These are phyloP conservation scores for Clonostachys solani DNA, from an alignment of 2,329 filamentous ascomycete species.

Conservation along the genomic window DNA sequence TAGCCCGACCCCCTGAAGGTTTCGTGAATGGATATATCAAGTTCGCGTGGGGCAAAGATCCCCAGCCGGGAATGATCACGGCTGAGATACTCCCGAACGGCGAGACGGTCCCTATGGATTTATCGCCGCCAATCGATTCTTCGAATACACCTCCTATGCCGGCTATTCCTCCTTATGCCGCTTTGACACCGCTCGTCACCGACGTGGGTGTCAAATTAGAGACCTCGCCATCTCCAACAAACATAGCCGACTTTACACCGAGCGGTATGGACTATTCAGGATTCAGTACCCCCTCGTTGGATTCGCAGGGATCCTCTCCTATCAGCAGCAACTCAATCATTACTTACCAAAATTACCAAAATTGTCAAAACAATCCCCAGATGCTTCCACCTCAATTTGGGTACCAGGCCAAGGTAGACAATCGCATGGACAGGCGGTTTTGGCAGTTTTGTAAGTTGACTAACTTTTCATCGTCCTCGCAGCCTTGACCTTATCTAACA, in stretches of 20 bases:
- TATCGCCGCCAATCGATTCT: too few species aligned
- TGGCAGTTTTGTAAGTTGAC: constrained; percentile 26
- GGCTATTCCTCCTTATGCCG: too few species aligned
- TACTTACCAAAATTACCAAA: not conserved
- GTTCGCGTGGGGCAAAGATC: constrained; percentile 23
- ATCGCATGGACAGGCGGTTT: constrained; percentile 19
- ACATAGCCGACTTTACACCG: too few species aligned
- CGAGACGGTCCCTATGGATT: too few species aligned
- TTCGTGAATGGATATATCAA: constrained; percentile 31
- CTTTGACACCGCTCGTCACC: too few species aligned
- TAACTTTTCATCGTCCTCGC: not conserved
- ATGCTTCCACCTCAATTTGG: constrained; percentile 19
- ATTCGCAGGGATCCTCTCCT: not conserved
- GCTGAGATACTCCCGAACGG: too few species aligned
- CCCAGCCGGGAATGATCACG: too few species aligned
- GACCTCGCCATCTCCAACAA: too few species aligned
- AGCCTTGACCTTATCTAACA: not conserved
- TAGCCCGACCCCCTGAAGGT: constrained; percentile 21
- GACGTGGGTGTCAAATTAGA: too few species aligned
- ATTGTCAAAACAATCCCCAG: not conserved
- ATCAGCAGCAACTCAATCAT: not conserved
- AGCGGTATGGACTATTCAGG: too few species aligned
- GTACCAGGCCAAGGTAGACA: constrained; percentile 22
- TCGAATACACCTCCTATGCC: too few species aligned
- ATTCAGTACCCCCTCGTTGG: too few species aligned